Evolutionary conservation across 176 grass and related monocot genomes (phyloP).

Genomic region (Bromus sterilis): DNA sequence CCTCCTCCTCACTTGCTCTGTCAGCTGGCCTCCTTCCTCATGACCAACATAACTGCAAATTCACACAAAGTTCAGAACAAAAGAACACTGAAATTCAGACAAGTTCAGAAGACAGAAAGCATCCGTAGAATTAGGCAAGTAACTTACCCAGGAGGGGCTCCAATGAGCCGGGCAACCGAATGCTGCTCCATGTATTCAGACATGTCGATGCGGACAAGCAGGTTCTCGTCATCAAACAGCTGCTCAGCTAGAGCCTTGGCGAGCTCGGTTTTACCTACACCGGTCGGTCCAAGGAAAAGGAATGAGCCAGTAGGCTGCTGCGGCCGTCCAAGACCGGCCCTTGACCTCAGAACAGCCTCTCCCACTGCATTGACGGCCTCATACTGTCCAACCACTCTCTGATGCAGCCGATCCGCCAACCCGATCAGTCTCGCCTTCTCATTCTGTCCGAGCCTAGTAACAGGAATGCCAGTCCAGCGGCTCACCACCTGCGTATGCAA

Average conservation of each 20-base stretch:
- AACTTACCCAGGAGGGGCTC: conserved; percentile 78
- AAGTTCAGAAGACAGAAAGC: no score
- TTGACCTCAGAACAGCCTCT: conserved; percentile 75
- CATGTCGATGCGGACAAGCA: conserved; percentile 89
- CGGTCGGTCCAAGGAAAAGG: conserved; percentile 82
- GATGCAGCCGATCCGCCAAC: conserved; percentile 56
- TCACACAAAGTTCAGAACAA: neutral
- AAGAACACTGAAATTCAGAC: neutral
- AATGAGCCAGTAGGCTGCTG: conserved; percentile 92
- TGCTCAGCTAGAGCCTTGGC: conserved; percentile 91
- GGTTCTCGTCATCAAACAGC: conserved; percentile 87
- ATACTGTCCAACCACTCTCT: conserved; percentile 44
- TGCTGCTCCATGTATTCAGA: conserved; percentile 97
- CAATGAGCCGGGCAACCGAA: conserved; percentile 69
- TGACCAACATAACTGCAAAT: conserved; percentile 72
- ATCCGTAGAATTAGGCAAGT: neutral
- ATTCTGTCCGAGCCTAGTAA: conserved; percentile 73
- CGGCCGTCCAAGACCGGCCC: conserved; percentile 72
- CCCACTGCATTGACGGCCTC: conserved; percentile 70
- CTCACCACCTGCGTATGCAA: conserved; percentile 41
- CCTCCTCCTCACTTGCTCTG: conserved; percentile 65
- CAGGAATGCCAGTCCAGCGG: conserved; percentile 81
- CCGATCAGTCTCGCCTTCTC: conserved; percentile 70
- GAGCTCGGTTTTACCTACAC: conserved; percentile 92
- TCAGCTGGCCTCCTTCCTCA: conserved; percentile 90